Base-by-base conservation (phyloP, 352 stramenopile species). In the Pythium plurisporium region DNA sequence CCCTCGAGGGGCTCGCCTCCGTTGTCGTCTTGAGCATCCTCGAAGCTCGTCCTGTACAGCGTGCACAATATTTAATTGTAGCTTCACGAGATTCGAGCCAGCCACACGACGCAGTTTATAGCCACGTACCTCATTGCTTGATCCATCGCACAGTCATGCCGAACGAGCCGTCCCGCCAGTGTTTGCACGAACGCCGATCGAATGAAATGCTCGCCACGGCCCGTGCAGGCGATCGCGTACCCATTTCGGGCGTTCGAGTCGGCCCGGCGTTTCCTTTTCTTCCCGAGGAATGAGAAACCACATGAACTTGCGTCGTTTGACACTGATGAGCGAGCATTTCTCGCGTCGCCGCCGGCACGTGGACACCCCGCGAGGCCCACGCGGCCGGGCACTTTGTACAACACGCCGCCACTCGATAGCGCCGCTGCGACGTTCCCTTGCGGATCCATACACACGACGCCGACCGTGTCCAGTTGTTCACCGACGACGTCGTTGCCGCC, bases 191-290 rank as follows among this genome's bases (percentile, higher is more conserved):
- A 72, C 4, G 67, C 61, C 29, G 53, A 76, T n/a, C 72, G 76
- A 9, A 87, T 64, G 27, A 91, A 86, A 7, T 89, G 77, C 55
- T 91, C 81, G n/a, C 81, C 81, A 36, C 81, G 68, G 12, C 81
- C 81, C 0, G 78, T 80, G 38, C 73, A 83, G 2, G 76, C 76
- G 33, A 88, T 52, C 6, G 75, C 79, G 54, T 74, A 82, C 2
- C 70, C 65, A 43, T 77, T 82, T 10, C 54, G 62, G 15, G 36
- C 26, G 36, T n/a, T 52, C 40, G 6, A 20, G 22, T 2, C 19
- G 5, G 11, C 41, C 31, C 22, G 10, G 41, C 11, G 22, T 4
- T 26, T 2, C 23, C 2, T 26, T 43, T 2, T 27, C 27, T 30
- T 48, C 25, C 40, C 17, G 38, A 45, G 52, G 56, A 53, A 20